Conservation (phyloP, 441 rosid genomes). For the Cnidoscolus chayamansa region DNA sequence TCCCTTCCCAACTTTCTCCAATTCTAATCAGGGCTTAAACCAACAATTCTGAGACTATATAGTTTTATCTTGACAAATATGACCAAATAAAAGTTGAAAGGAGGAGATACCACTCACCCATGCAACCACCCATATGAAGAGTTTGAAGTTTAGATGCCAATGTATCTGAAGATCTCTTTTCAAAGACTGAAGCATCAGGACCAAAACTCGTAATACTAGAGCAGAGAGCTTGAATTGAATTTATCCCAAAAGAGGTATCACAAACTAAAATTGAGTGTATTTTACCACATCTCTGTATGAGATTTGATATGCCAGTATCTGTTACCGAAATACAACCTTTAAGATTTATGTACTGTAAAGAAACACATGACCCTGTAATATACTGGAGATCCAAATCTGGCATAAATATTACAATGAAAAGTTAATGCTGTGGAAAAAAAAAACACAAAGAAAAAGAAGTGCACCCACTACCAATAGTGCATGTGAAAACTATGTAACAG, state of each 20-base stretch:
- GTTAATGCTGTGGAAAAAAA: constrained; percentile 13
- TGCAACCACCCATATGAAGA: constrained; percentile 74
- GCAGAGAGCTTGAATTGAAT: constrained; percentile 61
- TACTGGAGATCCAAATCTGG: constrained; percentile 58
- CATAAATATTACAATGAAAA: constrained; percentile 24
- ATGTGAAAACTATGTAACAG: neutral
- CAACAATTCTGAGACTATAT: neutral
- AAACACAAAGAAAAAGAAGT: neutral
- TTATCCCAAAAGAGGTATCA: constrained; percentile 62
- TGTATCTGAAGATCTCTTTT: constrained; percentile 31
- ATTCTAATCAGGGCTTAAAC: neutral
- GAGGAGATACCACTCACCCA: constrained; percentile 44
- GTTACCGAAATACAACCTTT: constrained; percentile 66
- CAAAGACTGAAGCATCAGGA: constrained; percentile 26
- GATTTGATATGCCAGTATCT: constrained; percentile 59
- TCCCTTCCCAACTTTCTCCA: neutral
- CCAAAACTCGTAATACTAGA: constrained; percentile 24
- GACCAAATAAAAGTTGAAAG: constrained; percentile 8
- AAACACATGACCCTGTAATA: constrained; percentile 43
- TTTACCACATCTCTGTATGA: constrained; percentile 42
- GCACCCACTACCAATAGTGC: neutral
- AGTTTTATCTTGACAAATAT: constrained; percentile 9
- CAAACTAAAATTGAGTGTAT: constrained; percentile 65
- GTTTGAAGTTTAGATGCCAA: constrained; percentile 54
- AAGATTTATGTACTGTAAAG: constrained; percentile 59